Evolutionary conservation across 177 flowering plant genomes (phyloP).

Genomic region (Telopea speciosissima): DNA sequence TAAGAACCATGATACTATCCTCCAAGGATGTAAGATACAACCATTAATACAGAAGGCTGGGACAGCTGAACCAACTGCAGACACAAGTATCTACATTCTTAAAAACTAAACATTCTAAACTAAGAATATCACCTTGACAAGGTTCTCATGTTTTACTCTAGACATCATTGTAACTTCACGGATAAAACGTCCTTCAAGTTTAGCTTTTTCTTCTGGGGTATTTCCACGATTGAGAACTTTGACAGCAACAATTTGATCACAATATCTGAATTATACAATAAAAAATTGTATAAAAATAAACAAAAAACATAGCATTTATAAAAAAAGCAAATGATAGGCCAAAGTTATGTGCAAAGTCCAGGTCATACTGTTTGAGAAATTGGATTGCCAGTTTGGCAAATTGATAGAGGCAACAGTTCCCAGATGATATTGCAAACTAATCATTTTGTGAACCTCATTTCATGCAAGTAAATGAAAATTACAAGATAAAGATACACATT

Average conservation of each 20-base stretch:
- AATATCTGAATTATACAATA: conserved; percentile 40
- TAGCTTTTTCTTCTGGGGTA: conserved; percentile 57
- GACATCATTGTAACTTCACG: conserved; percentile 94
- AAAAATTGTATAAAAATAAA: not conserved
- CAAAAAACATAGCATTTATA: not conserved
- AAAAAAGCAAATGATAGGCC: not conserved
- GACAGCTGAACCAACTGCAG: not conserved
- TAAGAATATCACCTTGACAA: conserved; percentile 57
- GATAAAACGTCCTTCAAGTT: conserved; percentile 64
- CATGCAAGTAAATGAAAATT: not conserved
- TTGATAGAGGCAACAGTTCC: not conserved
- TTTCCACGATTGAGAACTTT: conserved; percentile 73
- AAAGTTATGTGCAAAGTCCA: not conserved
- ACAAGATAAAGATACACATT: not conserved
- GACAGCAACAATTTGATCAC: conserved; percentile 67
- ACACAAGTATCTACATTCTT: not conserved
- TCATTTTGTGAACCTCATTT: not conserved
- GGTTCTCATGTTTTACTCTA: conserved; percentile 79
- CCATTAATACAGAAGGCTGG: not conserved
- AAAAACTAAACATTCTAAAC: not conserved
- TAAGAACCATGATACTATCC: not conserved
- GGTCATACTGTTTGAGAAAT: not conserved
- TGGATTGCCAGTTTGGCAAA: too few relatives aligned
- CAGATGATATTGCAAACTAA: not conserved
- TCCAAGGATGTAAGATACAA: not conserved